These are phyloP conservation scores for Cryptococcus depauperatus DNA, from an alignment of 1,284 basidiomycete genomes.

Conservation along the genomic window DNA sequence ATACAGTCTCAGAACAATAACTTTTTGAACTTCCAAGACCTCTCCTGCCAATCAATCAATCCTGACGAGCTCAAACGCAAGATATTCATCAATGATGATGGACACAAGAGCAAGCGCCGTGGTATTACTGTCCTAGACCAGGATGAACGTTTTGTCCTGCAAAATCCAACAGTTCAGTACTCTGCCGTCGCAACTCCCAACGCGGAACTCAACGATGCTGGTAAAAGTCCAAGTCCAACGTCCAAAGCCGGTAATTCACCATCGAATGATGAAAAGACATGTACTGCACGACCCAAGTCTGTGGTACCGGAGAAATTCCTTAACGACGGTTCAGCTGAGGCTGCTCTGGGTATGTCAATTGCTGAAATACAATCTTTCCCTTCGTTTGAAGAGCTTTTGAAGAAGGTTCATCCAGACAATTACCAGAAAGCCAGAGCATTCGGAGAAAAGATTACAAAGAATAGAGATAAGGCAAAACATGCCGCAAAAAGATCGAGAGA, in stretches of 20 bases:
- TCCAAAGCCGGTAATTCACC: background rate
- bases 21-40: background rate
- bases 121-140: background rate
- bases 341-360: conserved; percentile 22
- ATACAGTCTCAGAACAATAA: background rate
- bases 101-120: background rate
- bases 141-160: too few relatives aligned
- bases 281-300: conserved; percentile 25
- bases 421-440: conserved; percentile 21
- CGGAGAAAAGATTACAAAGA: conserved; percentile 28
- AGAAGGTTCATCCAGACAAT: conserved; percentile 21
- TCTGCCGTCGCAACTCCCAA: too few relatives aligned
- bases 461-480: conserved; percentile 30
- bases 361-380: conserved; percentile 24
- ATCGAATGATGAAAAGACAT: conserved; percentile 1
- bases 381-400: conserved; percentile 17
- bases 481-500: conserved; percentile 33
- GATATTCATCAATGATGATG: background rate
- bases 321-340: conserved; percentile 25
- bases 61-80: background rate
- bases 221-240: background rate
- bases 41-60: background rate
- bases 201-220: background rate
- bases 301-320: conserved; percentile 32
- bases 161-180: too few relatives aligned